Conservation (phyloP, 2,329 filamentous ascomycete species). For the Colletotrichum aenigma region DNA sequence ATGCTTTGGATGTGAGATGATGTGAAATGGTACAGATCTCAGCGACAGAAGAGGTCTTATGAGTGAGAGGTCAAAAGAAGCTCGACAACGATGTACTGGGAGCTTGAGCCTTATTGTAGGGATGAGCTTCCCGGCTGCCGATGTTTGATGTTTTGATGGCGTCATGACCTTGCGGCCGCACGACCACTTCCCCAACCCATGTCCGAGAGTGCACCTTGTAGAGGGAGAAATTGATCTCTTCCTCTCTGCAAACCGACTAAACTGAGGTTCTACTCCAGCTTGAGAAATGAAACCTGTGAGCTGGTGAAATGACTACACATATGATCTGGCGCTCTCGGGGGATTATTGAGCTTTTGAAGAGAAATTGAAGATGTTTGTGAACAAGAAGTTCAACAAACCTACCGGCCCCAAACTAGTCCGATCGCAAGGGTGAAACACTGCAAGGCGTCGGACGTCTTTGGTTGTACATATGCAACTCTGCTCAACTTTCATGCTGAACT, state of each 20-base stretch:
- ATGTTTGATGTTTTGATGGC: neutral
- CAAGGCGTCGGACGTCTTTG: neutral
- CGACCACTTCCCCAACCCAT: slow-evolving; percentile 14
- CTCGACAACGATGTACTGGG: neutral
- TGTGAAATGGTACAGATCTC: no score
- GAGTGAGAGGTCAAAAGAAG: neutral
- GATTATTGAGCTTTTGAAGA: accelerated
- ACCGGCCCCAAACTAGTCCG: neutral
- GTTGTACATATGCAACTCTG: neutral
- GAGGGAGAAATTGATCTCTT: neutral
- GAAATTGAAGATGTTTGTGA: neutral
- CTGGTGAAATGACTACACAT: accelerated
- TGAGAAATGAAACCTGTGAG: accelerated
- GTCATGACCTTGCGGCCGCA: slow-evolving; percentile 5
- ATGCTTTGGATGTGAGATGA: no score
- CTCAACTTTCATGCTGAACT: neutral
- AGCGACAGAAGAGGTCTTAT: no score
- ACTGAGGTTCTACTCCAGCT: accelerated
- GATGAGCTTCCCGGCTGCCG: neutral
- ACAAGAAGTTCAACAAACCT: neutral
- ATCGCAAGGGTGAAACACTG: neutral
- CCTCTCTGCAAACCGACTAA: accelerated
- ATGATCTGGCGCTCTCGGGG: neutral
- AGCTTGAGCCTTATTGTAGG: neutral
- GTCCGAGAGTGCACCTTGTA: neutral